Percentiles rank a stretch among this genome's conserved stretches.
These are phyloP conservation scores for Populus hybrid DNA, from an alignment of 441 rosid species.

Conservation along the genomic window DNA sequence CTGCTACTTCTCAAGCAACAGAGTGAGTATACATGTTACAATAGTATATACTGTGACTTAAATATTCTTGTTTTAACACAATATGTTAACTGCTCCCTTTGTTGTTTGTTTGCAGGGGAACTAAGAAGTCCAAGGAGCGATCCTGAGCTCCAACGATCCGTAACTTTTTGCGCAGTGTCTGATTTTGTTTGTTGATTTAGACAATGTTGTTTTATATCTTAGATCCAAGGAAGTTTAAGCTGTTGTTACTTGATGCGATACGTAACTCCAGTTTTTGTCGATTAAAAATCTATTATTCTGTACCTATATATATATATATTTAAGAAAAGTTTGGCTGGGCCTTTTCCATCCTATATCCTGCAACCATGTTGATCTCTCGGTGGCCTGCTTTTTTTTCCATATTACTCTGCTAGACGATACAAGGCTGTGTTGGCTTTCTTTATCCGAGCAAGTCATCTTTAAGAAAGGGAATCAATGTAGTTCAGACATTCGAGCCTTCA, in stretches of 20 bases:
- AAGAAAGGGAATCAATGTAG: no score
- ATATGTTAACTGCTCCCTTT: neutral
- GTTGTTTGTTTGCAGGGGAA: conserved; percentile 3
- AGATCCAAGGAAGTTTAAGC: neutral
- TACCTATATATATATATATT: neutral
- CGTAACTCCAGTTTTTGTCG: neutral
- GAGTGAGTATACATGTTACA: conserved; percentile 7
- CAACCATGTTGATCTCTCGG: neutral
- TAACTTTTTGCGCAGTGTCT: neutral
- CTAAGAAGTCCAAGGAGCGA: conserved; percentile 20
- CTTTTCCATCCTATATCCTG: neutral
- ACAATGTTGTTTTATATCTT: neutral
- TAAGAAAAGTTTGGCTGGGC: neutral
- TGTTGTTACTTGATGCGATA: neutral
- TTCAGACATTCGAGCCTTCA: no score
- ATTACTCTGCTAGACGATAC: no score
- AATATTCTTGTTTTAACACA: neutral
- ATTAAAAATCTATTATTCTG: neutral
- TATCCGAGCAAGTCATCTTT: no score
- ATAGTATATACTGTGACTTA: neutral
- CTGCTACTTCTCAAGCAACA: conserved; percentile 9
- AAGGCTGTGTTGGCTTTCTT: no score
- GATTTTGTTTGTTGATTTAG: neutral
- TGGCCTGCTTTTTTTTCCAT: no score
- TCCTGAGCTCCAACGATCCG: neutral